Conservation (phyloP, 148 eudicot genomes). For the Rhododendron kiyosumense region DNA sequence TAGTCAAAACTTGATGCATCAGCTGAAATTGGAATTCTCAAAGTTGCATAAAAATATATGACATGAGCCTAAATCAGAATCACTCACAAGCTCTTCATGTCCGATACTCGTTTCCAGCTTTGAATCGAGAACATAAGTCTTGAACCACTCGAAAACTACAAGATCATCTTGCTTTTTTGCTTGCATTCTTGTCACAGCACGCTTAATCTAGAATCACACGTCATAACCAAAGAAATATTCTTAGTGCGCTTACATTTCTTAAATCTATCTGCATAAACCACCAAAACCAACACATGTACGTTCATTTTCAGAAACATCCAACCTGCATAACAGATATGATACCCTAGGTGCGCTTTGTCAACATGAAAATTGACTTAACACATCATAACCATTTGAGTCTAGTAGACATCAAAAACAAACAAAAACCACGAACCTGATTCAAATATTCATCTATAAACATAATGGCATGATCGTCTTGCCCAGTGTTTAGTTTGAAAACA, state of each 20-base stretch:
- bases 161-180: constrained; percentile 46
- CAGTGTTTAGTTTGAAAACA: constrained; percentile 81
- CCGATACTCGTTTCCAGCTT: constrained; percentile 81
- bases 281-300: neutral
- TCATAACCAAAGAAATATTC: neutral
- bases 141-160: constrained; percentile 83
- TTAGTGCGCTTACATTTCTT: neutral
- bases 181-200: constrained; percentile 50
- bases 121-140: constrained; percentile 58
- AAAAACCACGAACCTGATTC: constrained; percentile 49
- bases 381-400: neutral
- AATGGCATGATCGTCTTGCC: constrained; percentile 97
- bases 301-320: neutral
- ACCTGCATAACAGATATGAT: neutral
- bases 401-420: neutral
- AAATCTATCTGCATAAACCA: neutral
- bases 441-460: constrained; percentile 89
- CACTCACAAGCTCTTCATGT: constrained; percentile 87
- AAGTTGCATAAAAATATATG: neutral
- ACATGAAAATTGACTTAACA: neutral
- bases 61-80: neutral
- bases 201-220: constrained; percentile 51
- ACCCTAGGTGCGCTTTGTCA: neutral
- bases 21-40: neutral
- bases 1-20: neutral